Evolutionary conservation across 129 eudicot species (phyloP), one percentile per base, ranked within the genome.

Genomic region (Pulicaria dysenterica): DNA sequence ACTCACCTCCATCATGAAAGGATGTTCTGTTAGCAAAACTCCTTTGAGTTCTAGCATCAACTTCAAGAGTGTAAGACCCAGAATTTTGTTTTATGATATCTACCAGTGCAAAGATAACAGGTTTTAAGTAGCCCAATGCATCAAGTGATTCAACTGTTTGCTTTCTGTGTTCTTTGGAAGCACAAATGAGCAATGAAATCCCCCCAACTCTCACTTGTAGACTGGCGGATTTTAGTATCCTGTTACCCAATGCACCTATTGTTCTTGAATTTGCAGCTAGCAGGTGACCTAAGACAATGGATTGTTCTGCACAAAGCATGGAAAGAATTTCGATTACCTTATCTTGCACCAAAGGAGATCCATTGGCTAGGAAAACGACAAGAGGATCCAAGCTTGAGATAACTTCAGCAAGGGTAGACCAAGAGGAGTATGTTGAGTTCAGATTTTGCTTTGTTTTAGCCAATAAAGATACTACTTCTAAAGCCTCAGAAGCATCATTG

Each of bases 121-220:
- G 80, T 70, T 69, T 83, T 75, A 87, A 63, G 75, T 51, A 79
- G 62, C 95, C 89, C 19, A 89, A 83, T 9, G 46, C 76, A 70
- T 65, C 85, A 73, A 90, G 89, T n/a, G 77, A 68, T 57, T 81
- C 84, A 74, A 79, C 74, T 38, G 87, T 54, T 70, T 69, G 74
- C 55, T 24, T 39, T 67, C 48, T 87, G 74, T 81, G 82, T 59
- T 80, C 83, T 76, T 85, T 90, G 15, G 85, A 88, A 70, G 82
- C 89, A 83, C 91, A 87, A 74, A 88, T 81, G 63, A 87, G 81
- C 73, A 90, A 76, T 15, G 84, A 73, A 37, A 85, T 73, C 36
- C 83, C 91, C 67, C 96, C 96, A 77, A 85, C 83, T 81, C 87
- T 83, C 57, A 90, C 95, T 79, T 90, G 95, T 59, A 83, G 51